Evolutionary conservation across 331 rosid genomes (phyloP), one percentile per base, ranked within the genome.

Genomic region (Acacia pycnantha): DNA sequence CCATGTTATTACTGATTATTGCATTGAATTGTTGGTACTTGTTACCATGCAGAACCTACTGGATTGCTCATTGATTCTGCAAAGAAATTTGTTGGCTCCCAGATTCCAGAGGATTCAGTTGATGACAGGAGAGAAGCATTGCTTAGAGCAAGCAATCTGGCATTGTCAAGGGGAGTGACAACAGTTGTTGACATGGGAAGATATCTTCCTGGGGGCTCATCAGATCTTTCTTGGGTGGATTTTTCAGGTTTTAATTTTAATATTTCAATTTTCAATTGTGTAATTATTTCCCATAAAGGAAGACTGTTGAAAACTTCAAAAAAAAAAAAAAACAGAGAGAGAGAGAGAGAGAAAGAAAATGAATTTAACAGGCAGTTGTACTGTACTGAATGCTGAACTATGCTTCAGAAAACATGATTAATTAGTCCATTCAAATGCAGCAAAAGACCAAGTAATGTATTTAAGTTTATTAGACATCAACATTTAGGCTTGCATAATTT

Each of bases 181-280:
- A 89, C 98, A 14, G 92, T 94, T 40, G 94, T 94, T 86, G 98
- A 94, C 70, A 10, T 94, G 83, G 98, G 97, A 72, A 92, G 98
- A 88, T 94, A 90, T 79, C 79, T 73, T 50, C 93, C 97, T 6
- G 97, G 92, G 81, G 64, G 29, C 16, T 79, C 95, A 70, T 64
- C 81, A 18, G 86, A 87, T 79, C 84, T 77, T 68, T 84, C 97
- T 6, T 94, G 98, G 98, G 88, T 89, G 71, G 98, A 94, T 87
- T 94, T 92, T 87, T 81, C 94, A 88, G 97, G 97, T 92, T 83
- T 54, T 50, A 15, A 44, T 81, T 43, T 33, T 66, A 68, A 40
- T n/a, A 74, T 50, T 50, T 66, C 14, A 3, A 35, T 31, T 65
- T 51, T 53, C 26, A 66, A 29, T 21, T 0, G 26, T 40, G 43